Conservation (phyloP, 257 asterid species). For the Solanum bukasovii region DNA sequence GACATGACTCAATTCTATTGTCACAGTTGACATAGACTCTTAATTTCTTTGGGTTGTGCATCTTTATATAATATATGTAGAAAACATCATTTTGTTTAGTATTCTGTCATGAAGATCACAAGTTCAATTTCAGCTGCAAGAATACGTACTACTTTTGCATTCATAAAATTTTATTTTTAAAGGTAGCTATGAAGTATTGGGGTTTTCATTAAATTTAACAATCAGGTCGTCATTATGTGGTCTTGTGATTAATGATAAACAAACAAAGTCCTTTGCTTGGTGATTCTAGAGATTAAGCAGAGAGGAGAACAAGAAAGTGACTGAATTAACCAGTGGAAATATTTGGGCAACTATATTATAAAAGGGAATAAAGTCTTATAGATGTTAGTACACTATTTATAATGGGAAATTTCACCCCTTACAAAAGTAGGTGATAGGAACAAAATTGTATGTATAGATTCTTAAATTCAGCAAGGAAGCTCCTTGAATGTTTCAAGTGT, state of each 20-base stretch:
- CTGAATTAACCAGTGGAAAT: too few relatives aligned
- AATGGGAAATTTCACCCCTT: background rate
- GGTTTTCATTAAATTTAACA: background rate
- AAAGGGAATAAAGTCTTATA: background rate
- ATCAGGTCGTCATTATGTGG: background rate
- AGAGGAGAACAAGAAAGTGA: background rate
- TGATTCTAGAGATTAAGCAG: background rate
- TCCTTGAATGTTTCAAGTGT: background rate
- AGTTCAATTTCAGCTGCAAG: too few relatives aligned
- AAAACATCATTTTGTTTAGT: too few relatives aligned
- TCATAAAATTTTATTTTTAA: too few relatives aligned
- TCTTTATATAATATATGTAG: too few relatives aligned
- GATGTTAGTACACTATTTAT: background rate
- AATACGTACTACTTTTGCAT: too few relatives aligned
- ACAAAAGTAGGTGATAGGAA: background rate
- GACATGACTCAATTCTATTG: too few relatives aligned
- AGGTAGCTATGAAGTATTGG: too few relatives aligned
- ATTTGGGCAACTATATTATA: background rate
- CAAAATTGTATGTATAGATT: background rate
- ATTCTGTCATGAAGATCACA: too few relatives aligned
- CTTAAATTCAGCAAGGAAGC: background rate
- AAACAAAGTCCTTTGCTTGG: too few relatives aligned
- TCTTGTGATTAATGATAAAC: background rate
- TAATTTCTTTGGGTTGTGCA: too few relatives aligned
- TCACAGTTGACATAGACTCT: too few relatives aligned